Base-by-base conservation (phyloP, 2,329 filamentous ascomycete species). In the Hortaea sp. region DNA sequence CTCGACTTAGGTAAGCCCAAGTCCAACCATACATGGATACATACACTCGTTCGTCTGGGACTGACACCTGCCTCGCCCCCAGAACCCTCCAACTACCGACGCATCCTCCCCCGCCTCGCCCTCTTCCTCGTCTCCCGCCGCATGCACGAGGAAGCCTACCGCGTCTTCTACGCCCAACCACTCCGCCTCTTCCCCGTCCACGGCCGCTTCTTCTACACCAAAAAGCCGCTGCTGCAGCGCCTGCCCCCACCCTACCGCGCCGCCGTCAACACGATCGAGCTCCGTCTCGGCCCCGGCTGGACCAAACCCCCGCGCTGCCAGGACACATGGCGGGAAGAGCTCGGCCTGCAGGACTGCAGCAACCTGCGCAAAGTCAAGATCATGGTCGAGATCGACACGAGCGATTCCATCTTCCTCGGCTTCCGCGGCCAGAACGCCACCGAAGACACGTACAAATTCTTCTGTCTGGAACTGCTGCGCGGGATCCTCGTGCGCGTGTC, bases 261-360 rank as follows among this genome's bases (percentile, higher is more conserved):
- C 11, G 73, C 68, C 40, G 71, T 89, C 39, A 80, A 74, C 0
- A 76, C 76, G 0, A 66, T 89, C 2, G 81, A 89, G 63, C 65
- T 89, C 44, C 77, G 84, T 2, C 69, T 89, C 0, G 85, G 85
- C 0, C 84, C 84, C 0, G 84, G 84, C 13, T 89, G 82, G 78
- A 79, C 71, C 50, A 76, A 76, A 47, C 84, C 85, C 10, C 85
- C 85, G 1, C 71, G 71, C 31, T 78, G 81, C 42, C 88, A 85
- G 81, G 77, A 79, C 1, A 79, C 86, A 9, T 81, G 10, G 13
- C 81, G 52, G 67, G 74, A 4, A 72, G 20, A 73, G 1, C 69
- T 88, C 1, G 83, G 84, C 0, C 70, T 89, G 5, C 54, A 61
- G 1, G 79, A 85, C 43, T 84, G 80, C 61, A 64, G 65, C 47